Evolutionary conservation across 2,329 filamentous ascomycete genomes (phyloP).

Genomic region (Penicillium frequentans): DNA sequence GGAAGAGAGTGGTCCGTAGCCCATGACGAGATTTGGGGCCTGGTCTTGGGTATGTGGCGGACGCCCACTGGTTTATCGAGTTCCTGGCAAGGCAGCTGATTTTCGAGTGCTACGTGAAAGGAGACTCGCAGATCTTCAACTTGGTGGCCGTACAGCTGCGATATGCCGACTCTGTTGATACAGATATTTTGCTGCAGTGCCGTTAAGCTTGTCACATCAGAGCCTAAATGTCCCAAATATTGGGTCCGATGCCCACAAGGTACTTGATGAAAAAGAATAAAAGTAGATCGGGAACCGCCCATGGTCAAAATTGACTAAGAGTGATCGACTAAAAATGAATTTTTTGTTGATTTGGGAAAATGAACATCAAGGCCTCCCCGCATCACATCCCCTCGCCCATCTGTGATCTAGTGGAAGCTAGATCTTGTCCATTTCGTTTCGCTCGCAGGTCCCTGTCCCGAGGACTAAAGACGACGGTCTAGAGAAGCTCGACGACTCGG

Average conservation of each 20-base stretch:
- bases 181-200: neutral
- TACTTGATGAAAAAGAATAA: slow-evolving; percentile 20
- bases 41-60: neutral
- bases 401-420: neutral
- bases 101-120: slow-evolving; percentile 5
- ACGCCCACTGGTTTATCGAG: neutral
- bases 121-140: neutral
- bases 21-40: neutral
- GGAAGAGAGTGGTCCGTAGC: neutral
- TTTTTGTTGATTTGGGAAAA: neutral
- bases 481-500: neutral
- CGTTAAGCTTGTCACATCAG: slow-evolving; percentile 10
- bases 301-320: slow-evolving; percentile 8
- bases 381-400: neutral
- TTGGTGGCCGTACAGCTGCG: neutral
- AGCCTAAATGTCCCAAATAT: slow-evolving; percentile 12
- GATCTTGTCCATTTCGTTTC: neutral
- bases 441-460: neutral
- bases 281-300: slow-evolving; percentile 12
- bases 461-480: neutral
- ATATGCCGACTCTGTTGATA: neutral
- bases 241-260: slow-evolving; percentile 23
- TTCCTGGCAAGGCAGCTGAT: neutral
- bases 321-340: slow-evolving; percentile 5
- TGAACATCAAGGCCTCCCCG: neutral